Base-by-base conservation (phyloP, 805 yeast species). In the Starmerella asiatica region DNA sequence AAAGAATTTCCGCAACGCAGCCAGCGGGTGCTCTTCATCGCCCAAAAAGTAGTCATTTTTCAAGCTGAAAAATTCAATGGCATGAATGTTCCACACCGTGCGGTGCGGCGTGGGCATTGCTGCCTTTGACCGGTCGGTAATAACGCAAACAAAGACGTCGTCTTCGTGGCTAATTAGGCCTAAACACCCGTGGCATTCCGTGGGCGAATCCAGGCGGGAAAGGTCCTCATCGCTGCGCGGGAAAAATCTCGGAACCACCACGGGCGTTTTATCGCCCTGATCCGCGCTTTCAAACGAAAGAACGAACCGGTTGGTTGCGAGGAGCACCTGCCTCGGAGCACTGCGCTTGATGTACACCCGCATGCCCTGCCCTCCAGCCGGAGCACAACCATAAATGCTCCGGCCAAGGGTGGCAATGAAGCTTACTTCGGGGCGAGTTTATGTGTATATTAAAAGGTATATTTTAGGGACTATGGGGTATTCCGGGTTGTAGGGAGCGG, bases 61-160 rank as follows among this genome's bases (percentile, higher is more conserved):
- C 40, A 91, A 60, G 43, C 93, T 79, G 49, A 79, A 71, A 56
- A 91, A 91, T 50, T 86, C 96, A 27, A 88, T 94, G n/a, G 75
- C 74, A 54, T 68, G 70, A 35, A 91, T 86, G 50, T 76, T 75
- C 54, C 81, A 76, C 21, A 88, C 81, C 2, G 82, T 68, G 57
- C 91, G 94, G 28, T 73, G 73, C 0, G 78, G 76, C 14, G 82
- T 66, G 0, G 97, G 97, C 21, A 69, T 65, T 0, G 97, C 97
- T 11, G 82, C 94, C 46, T 75, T 71, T 2, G 73, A 60, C 23
- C 80, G 74, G 0, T 83, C 79, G 0, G 93, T 77, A 38, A 91
- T 83, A 0, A 83, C 72, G 37, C 93, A 81, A 29, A 88, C 59
- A 53, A 77, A 91, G 3, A 75, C 70, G 40, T 80, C 77, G 5